phyloP scores from a whole-genome alignment of 1,139 yeast genomes.

The Blastobotrys arbuscula region DNA sequence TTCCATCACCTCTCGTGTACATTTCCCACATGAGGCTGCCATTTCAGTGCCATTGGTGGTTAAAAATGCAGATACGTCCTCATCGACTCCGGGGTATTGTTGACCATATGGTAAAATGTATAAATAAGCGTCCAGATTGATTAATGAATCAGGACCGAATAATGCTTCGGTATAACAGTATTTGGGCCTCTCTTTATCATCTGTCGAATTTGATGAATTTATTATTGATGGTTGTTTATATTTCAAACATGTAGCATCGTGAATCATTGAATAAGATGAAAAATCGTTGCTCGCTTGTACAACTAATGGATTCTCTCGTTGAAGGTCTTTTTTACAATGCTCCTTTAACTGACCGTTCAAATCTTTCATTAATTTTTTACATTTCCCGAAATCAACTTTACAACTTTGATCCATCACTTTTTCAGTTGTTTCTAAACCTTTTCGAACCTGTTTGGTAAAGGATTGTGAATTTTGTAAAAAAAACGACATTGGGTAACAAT shows the following conservation, averaged over 20 bases:
- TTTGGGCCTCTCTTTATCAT: conserved; percentile 3
- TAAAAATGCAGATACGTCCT: conserved; percentile 1
- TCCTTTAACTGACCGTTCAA: conserved; percentile 19
- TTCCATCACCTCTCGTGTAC: conserved; percentile 27
- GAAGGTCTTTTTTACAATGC: conserved; percentile 20
- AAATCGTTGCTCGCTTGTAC: conserved; percentile 30
- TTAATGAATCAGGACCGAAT: conserved; percentile 20
- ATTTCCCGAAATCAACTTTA: conserved; percentile 22
- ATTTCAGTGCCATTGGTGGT: conserved; percentile 3
- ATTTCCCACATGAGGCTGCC: conserved; percentile 26
- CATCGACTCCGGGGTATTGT: conserved; percentile 21
- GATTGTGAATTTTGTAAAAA: conserved; percentile 30
- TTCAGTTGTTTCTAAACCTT: conserved; percentile 26
- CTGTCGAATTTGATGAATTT: conserved; percentile 7
- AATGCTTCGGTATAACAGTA: conserved; percentile 32
- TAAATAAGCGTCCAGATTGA: conserved; percentile 27
- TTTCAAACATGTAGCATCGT: conserved; percentile 29
- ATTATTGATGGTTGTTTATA: neutral
- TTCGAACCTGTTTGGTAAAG: conserved; percentile 25
- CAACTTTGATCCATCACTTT: conserved; percentile 28
- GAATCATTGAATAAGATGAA: conserved; percentile 25
- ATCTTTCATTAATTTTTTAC: conserved; percentile 25
- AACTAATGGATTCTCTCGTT: conserved; percentile 29
- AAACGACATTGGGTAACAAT: conserved; percentile 33
- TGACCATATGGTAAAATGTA: conserved; percentile 31